Percentiles rank a stretch among this genome's conserved stretches.
phyloP scores from a whole-genome alignment of 1,284 basidiomycete species.

The Crucibulum cyathiforme region DNA sequence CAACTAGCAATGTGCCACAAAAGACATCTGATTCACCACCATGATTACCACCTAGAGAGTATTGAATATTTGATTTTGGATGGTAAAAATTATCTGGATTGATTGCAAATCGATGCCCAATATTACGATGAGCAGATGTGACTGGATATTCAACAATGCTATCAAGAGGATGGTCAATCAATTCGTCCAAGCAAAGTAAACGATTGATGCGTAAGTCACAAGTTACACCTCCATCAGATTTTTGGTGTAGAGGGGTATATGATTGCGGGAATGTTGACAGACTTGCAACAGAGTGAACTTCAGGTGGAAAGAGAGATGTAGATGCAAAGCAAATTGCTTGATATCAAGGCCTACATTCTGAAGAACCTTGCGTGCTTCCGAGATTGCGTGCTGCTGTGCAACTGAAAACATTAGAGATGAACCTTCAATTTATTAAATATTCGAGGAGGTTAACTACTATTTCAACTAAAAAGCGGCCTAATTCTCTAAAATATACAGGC shows the following conservation, averaged over 20 bases:
- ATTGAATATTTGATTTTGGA: constrained; percentile 21
- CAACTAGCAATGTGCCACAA: neutral
- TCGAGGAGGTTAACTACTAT: too few relatives aligned
- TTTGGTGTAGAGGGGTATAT: neutral
- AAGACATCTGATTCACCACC: constrained; percentile 12
- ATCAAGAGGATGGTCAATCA: neutral
- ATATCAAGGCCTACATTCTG: neutral
- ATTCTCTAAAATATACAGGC: too few relatives aligned
- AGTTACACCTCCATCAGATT: neutral
- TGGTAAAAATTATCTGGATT: constrained; percentile 10
- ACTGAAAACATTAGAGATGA: too few relatives aligned
- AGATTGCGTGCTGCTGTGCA: neutral
- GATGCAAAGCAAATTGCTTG: too few relatives aligned
- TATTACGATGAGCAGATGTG: neutral
- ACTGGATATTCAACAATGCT: constrained; percentile 5
- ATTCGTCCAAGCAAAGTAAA: constrained; percentile 3
- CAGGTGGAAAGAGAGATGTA: too few relatives aligned
- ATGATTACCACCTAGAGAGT: constrained; percentile 17
- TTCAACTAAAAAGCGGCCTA: too few relatives aligned
- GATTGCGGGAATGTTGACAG: neutral
- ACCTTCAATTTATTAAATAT: too few relatives aligned
- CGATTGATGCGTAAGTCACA: neutral
- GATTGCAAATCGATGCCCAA: constrained; percentile 4
- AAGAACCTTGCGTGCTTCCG: neutral
- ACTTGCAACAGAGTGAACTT: too few relatives aligned